A percentile compares a stretch with the other conserved stretches of the same genome.
Conservation (phyloP, 1,284 basidiomycete genomes). For the Trametes versicolor region DNA sequence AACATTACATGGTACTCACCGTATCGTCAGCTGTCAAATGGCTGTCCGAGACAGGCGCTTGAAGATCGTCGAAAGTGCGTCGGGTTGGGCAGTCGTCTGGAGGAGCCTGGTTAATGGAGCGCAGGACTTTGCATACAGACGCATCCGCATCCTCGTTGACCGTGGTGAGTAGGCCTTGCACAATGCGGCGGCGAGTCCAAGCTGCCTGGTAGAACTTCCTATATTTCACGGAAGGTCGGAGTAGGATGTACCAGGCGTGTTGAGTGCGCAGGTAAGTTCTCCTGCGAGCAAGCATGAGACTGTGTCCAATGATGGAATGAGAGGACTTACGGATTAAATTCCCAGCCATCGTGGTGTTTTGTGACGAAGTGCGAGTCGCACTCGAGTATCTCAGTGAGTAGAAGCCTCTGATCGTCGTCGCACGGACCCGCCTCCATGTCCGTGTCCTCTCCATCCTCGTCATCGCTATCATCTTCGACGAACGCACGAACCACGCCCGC, state of each 20-base stretch:
- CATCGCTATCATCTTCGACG: conserved; percentile 37
- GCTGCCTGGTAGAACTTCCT: conserved; percentile 52
- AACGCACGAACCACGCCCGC: conserved; percentile 48
- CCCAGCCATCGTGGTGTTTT: conserved; percentile 34
- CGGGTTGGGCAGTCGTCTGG: not conserved
- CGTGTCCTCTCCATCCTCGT: conserved; percentile 40
- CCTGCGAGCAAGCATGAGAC: conserved; percentile 34
- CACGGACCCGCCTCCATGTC: conserved; percentile 22
- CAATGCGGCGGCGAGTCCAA: conserved; percentile 42
- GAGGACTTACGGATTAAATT: conserved; percentile 50
- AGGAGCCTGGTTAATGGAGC: not conserved
- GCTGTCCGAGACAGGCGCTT: no score
- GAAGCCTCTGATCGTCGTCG: conserved; percentile 46
- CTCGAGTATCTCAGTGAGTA: conserved; percentile 55
- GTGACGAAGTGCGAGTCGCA: conserved; percentile 56
- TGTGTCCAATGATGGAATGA: not conserved
- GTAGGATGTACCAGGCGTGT: conserved; percentile 72
- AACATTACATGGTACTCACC: not conserved
- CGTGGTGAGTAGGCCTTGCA: not conserved
- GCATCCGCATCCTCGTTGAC: not conserved
- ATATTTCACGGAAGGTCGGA: conserved; percentile 56
- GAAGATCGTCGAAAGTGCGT: not conserved
- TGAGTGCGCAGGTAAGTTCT: conserved; percentile 54
- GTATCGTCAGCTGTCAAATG: not conserved
- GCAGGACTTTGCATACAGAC: not conserved